These are phyloP conservation scores for Cercospora sojina DNA, from an alignment of 2,329 filamentous ascomycete species.

Conservation along the genomic window DNA sequence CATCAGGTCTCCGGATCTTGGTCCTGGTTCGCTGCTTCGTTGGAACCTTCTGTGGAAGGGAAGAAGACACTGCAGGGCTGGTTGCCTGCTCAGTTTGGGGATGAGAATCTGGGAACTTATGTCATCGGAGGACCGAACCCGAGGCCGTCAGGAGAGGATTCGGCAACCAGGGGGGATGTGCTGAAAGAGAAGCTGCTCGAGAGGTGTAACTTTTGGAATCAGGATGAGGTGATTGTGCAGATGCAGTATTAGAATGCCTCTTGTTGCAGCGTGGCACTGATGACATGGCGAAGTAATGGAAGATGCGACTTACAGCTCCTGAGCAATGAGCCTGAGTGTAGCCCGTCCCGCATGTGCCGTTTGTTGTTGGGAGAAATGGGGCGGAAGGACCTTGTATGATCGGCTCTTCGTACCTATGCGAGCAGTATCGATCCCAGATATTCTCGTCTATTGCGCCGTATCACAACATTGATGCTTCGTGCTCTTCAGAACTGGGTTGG, in stretches of 20 bases:
- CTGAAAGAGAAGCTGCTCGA: not conserved
- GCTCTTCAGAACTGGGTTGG: too few species aligned
- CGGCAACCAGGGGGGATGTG: not conserved
- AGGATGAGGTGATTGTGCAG: not conserved
- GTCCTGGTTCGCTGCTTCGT: not conserved
- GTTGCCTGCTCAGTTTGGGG: not conserved
- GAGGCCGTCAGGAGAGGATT: not conserved
- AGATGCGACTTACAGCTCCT: too few species aligned
- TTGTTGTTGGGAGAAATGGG: too few species aligned
- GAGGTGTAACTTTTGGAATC: not conserved
- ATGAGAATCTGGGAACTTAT: not conserved
- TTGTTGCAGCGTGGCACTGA: too few species aligned
- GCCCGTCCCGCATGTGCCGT: too few species aligned
- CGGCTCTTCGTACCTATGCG: too few species aligned
- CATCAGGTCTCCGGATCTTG: not conserved
- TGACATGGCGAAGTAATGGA: too few species aligned
- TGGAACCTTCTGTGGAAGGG: not conserved
- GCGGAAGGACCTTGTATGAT: too few species aligned
- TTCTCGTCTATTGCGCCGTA: too few species aligned
- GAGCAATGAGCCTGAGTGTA: too few species aligned
- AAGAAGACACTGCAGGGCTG: not conserved
- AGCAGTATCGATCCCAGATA: too few species aligned
- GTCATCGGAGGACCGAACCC: not conserved
- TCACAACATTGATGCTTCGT: too few species aligned
- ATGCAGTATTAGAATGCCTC: not conserved